phyloP scores from a whole-genome alignment of 768 basidiomycete species.

The Podaxis sp. region DNA sequence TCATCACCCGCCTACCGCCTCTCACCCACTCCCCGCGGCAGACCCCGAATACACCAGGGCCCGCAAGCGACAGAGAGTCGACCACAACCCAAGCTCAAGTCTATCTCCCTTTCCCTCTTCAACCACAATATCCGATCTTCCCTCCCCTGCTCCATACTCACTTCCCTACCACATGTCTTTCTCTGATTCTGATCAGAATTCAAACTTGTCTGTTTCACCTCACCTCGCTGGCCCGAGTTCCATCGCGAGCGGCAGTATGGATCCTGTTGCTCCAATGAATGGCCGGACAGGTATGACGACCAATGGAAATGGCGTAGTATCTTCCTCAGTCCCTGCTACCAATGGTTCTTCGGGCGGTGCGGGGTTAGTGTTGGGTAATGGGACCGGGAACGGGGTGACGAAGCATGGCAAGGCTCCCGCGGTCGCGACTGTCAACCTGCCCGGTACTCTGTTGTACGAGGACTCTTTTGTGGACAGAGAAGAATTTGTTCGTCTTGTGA shows the following conservation, averaged over 20 bases:
- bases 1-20: conserved; percentile 12
- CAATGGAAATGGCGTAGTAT: conserved; percentile 36
- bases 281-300: conserved; percentile 28
- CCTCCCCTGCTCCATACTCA: conserved; percentile 25
- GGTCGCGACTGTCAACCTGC: conserved; percentile 62
- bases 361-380: conserved; percentile 19
- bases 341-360: conserved; percentile 31
- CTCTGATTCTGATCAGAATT: conserved; percentile 49
- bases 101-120: conserved; percentile 16
- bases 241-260: conserved; percentile 22
- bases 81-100: conserved; percentile 25
- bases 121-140: conserved; percentile 30
- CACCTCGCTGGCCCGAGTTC: conserved; percentile 56
- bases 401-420: conserved; percentile 45
- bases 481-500: conserved; percentile 85
- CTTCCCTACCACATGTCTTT: conserved; percentile 44
- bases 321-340: conserved; percentile 26
- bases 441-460: conserved; percentile 75
- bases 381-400: conserved; percentile 58
- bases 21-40: conserved; percentile 27
- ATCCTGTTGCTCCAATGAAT: conserved; percentile 30
- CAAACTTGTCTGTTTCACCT: conserved; percentile 43
- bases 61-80: conserved; percentile 71
- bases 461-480: conserved; percentile 81
- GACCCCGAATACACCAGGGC: conserved; percentile 56